Evolutionary conservation across 495 filamentous ascomycete species (phyloP), one percentile per base, ranked within the genome.

Genomic region (Aeminium ludgeri): DNA sequence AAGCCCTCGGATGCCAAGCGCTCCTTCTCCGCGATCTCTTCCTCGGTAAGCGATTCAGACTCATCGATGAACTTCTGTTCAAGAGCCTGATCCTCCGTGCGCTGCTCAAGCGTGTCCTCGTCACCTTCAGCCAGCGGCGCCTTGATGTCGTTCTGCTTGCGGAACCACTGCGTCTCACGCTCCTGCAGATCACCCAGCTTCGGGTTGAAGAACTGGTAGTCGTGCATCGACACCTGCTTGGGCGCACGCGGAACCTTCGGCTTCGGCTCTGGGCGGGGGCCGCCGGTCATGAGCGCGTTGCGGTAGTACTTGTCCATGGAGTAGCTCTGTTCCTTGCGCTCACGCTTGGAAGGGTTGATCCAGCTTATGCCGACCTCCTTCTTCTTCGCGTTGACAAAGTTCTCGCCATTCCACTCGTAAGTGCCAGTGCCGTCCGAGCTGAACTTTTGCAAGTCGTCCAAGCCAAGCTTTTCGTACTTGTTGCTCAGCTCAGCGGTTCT

Each of bases 221-320:
- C 91, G 54, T 95, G 86, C 28, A 93, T 76, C 2, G 76, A 62
- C 18, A 92, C 68, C 53, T 99, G 91, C 61, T 92, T 95, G 6
- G 91, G 91, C 8, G 89, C 83, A 8, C 86, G 77, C 10, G 91
- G 91, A n/a, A 84, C 84, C 60, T 93, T 91, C 12, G 87, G 89
- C 56, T 93, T 94, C 1, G 82, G 71, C 42, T 94, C 85, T 11
- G 82, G 81, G 6, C 80, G 80, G 32, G 85, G 73, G 12, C 80
- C 81, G 48, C 84, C 82, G 6, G 84, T 94, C 31, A 78, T 73
- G 43, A 99, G 64, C 19, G 87, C 85, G 49, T 87, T 76, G 44
- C 87, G 82, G 61, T 96, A 99, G 63, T 96, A 99, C 61, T 94
- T 93, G 59, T 99, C 91, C 60, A 96, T 93, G 0, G 87, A 94